phyloP scores from a whole-genome alignment of 306 rosid species.

The Acacia confusa region DNA sequence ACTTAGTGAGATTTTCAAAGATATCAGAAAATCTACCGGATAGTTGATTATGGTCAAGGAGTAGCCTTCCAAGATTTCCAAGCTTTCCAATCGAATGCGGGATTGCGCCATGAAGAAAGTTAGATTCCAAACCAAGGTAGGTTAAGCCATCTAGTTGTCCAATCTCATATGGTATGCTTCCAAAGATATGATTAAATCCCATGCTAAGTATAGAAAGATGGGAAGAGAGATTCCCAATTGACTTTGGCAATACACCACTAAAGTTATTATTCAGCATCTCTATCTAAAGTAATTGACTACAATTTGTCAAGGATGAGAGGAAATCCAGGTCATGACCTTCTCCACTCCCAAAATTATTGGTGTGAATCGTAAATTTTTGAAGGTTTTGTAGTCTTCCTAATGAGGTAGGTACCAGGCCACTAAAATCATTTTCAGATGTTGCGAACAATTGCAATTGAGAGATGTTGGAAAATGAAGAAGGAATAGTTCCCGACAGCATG shows the following conservation, averaged over 20 bases:
- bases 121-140: neutral
- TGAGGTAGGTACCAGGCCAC: slow-evolving; percentile 15
- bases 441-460: neutral
- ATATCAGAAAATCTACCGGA: neutral
- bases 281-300: neutral
- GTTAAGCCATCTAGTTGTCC: slow-evolving; percentile 8
- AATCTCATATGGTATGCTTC: slow-evolving; percentile 2
- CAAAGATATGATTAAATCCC: neutral
- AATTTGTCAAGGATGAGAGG: neutral
- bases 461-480: slow-evolving; percentile 24
- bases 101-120: slow-evolving; percentile 23
- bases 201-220: neutral
- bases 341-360: slow-evolving; percentile 21
- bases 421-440: neutral
- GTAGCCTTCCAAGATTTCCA: neutral
- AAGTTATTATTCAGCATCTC: neutral
- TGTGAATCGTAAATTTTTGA: fast-evolving
- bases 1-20: slow-evolving; percentile 25
- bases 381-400: slow-evolving; percentile 29
- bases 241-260: neutral
- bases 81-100: slow-evolving; percentile 35
- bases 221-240: slow-evolving; percentile 13
- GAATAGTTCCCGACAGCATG: slow-evolving; percentile 8
- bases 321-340: slow-evolving; percentile 14
- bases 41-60: neutral